Percentiles rank a stretch among this genome's conserved stretches.
These are phyloP conservation scores for Boechera divaricarpa DNA, from an alignment of 345 rosid genomes.

Conservation along the genomic window DNA sequence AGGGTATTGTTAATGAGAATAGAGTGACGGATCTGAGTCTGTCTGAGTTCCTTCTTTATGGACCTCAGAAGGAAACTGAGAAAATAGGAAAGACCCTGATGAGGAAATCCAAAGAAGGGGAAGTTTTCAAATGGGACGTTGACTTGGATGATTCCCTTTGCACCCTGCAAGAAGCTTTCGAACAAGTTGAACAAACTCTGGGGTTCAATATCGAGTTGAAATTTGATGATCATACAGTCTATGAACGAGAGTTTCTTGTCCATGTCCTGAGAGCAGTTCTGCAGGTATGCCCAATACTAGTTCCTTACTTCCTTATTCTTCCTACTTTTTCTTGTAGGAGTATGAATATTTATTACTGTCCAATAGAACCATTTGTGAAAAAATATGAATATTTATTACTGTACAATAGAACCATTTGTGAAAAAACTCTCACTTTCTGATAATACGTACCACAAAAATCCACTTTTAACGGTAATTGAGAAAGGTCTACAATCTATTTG, in stretches of 20 bases:
- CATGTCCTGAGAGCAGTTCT: constrained; percentile 63
- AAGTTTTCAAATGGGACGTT: constrained; percentile 71
- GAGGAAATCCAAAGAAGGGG: constrained; percentile 82
- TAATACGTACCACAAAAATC: too few species aligned
- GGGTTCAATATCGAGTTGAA: constrained; percentile 95
- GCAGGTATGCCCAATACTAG: constrained; percentile 46
- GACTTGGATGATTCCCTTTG: constrained; percentile 79
- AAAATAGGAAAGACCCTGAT: constrained; percentile 60
- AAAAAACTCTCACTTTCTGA: background rate
- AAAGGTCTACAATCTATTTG: background rate
- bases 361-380: background rate
- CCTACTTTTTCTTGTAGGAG: background rate
- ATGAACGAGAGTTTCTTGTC: constrained; percentile 63
- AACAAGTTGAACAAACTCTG: constrained; percentile 63
- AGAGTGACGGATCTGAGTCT: constrained; percentile 76
- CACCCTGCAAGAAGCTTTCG: constrained; percentile 80
- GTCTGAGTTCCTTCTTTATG: constrained; percentile 73
- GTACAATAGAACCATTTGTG: background rate
- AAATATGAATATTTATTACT: background rate
- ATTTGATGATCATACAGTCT: constrained; percentile 75
- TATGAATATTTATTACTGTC: background rate
- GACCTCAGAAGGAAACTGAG: constrained; percentile 73
- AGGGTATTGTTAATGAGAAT: constrained; percentile 77
- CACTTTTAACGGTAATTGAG: background rate
- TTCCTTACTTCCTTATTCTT: background rate